phyloP scores from a whole-genome alignment of 176 grass and related monocot species.

The Carex parvula region DNA sequence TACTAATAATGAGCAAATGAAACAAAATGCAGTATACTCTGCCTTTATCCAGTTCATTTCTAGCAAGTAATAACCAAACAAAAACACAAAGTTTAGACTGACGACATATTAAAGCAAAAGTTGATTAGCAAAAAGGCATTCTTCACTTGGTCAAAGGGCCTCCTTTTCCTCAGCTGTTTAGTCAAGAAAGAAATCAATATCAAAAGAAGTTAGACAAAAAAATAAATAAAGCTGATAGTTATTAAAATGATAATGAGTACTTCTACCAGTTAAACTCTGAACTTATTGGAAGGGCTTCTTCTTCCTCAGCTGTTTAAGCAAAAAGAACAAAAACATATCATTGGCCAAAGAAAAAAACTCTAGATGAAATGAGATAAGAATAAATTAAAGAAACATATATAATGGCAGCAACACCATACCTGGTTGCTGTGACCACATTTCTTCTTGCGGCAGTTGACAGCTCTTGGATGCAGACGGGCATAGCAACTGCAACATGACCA shows the following conservation, averaged over 20 bases:
- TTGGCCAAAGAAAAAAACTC: neutral
- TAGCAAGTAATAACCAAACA: no score
- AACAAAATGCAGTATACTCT: no score
- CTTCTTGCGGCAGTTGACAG: constrained; percentile 22
- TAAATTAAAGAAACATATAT: neutral
- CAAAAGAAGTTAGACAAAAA: no score
- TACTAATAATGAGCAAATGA: no score
- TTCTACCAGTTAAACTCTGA: no score
- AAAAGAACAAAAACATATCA: neutral
- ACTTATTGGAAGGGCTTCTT: neutral
- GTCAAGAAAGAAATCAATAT: neutral
- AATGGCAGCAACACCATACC: neutral
- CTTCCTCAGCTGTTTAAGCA: neutral
- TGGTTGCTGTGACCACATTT: constrained; percentile 1
- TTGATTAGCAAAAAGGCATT: neutral
- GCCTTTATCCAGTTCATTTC: no score
- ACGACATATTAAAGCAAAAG: no score
- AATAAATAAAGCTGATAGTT: no score
- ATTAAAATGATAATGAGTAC: no score
- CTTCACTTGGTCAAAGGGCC: neutral
- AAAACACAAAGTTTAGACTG: neutral
- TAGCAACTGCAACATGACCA: neutral
- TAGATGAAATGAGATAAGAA: neutral
- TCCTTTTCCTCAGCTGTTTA: constrained; percentile 5
- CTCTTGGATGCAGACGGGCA: neutral